Percentiles rank a stretch among this genome's conserved stretches.
Evolutionary conservation across 495 filamentous ascomycete species (phyloP).

Genomic region (Aspergillus carlsbadensis): DNA sequence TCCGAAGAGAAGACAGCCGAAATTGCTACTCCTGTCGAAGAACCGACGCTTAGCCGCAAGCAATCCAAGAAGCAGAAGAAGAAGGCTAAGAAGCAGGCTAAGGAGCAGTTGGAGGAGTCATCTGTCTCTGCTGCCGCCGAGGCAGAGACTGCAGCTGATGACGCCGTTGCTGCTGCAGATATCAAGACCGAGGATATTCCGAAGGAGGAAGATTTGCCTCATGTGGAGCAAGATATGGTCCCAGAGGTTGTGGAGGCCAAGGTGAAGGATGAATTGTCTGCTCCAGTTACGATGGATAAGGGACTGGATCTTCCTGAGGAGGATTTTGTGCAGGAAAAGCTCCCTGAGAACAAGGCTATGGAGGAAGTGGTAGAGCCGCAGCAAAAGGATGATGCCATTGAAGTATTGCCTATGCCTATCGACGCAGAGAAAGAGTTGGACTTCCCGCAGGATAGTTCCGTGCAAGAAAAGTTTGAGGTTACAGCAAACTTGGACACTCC

Average conservation of each 20-base stretch:
- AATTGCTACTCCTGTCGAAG: constrained; percentile 14
- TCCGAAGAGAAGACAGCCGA: background rate
- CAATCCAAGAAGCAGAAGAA: constrained; percentile 34
- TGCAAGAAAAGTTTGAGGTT: too few species aligned
- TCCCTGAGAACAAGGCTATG: too few species aligned
- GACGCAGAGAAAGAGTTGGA: too few species aligned
- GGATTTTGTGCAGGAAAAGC: too few species aligned
- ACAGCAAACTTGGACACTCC: background rate
- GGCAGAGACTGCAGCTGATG: background rate
- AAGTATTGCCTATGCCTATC: too few species aligned
- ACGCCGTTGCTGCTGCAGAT: background rate
- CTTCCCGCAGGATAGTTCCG: too few species aligned
- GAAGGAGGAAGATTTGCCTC: background rate
- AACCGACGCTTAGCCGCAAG: constrained; percentile 15
- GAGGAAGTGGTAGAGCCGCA: too few species aligned
- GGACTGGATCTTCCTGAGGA: too few species aligned
- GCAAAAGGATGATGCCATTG: too few species aligned
- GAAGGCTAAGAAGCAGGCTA: constrained; percentile 23
- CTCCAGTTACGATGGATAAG: background rate
- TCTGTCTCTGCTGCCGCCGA: constrained; percentile 6
- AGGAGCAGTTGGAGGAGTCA: constrained; percentile 14
- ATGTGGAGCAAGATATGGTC: background rate
- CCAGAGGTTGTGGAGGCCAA: background rate
- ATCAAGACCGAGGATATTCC: background rate
- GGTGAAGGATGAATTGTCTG: background rate